Evolutionary conservation across 179 eudicot genomes (phyloP).

Genomic region (Beta macrorhiza): DNA sequence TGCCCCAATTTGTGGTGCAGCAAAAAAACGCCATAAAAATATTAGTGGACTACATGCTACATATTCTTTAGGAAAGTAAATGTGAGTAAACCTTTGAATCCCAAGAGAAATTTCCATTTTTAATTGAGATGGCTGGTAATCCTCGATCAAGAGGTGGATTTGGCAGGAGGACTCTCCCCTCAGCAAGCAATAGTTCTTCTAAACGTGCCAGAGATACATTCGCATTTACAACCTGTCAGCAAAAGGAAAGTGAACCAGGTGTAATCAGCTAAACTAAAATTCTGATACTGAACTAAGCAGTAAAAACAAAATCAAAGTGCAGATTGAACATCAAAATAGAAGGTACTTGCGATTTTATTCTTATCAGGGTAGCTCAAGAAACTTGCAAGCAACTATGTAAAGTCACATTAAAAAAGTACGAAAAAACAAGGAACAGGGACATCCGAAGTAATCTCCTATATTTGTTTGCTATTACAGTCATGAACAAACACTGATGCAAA

Average conservation of each 20-base stretch:
- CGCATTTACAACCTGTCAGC: conserved; percentile 69
- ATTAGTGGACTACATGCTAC: too few species aligned
- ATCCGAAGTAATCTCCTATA: too few species aligned
- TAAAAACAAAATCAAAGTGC: background rate
- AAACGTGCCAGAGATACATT: conserved; percentile 77
- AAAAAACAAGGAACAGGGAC: too few species aligned
- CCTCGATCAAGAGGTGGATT: conserved; percentile 73
- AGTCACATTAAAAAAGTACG: too few species aligned
- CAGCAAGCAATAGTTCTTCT: conserved; percentile 78
- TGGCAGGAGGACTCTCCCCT: conserved; percentile 70
- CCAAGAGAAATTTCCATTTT: conserved; percentile 73
- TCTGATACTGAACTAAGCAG: background rate
- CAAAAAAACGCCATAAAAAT: too few species aligned
- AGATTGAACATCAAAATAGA: too few species aligned
- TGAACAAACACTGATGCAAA: too few species aligned
- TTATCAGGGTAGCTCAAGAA: too few species aligned
- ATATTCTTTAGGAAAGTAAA: background rate
- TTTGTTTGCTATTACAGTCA: too few species aligned
- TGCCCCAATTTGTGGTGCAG: too few species aligned
- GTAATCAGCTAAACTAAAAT: background rate
- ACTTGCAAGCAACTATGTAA: too few species aligned
- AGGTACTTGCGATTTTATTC: too few species aligned
- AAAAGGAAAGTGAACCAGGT: background rate
- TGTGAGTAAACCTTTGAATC: conserved; percentile 56
- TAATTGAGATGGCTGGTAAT: conserved; percentile 66